A percentile compares a stretch with the other conserved stretches of the same genome.
phyloP scores from a whole-genome alignment of 192 early-diverging fungal species.

The Dissophora ornata region DNA sequence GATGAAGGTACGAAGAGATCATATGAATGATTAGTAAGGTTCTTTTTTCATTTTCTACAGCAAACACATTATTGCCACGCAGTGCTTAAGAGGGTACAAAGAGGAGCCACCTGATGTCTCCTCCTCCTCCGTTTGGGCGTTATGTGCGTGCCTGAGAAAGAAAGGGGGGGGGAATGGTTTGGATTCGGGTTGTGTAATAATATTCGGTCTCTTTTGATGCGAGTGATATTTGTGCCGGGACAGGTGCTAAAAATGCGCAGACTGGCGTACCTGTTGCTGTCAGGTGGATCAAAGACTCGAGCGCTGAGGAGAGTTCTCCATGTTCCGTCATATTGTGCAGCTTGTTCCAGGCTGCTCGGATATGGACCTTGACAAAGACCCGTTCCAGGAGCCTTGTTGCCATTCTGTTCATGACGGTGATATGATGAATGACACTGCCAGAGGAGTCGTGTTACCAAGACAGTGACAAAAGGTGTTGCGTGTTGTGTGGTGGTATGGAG shows the following conservation, averaged over 20 bases:
- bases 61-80: not conserved
- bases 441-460: too few relatives aligned
- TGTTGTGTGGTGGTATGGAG: constrained; percentile 1
- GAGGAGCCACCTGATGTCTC: not conserved
- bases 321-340: constrained; percentile 59
- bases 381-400: constrained; percentile 41
- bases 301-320: constrained; percentile 54
- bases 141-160: not conserved
- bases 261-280: constrained; percentile 34
- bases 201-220: too few relatives aligned
- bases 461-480: too few relatives aligned
- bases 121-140: not conserved
- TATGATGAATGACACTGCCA: too few relatives aligned
- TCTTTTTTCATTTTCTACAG: not conserved
- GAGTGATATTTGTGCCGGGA: too few relatives aligned
- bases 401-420: constrained; percentile 39
- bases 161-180: too few relatives aligned
- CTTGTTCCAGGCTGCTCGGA: constrained; percentile 59
- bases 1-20: not conserved
- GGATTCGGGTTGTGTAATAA: too few relatives aligned
- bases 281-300: constrained; percentile 58
- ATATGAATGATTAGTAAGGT: constrained; percentile 13
- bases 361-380: constrained; percentile 54
- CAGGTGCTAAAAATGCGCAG: not conserved
- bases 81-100: not conserved